Evolutionary conservation across 306 rosid species (phyloP).

Genomic region (Lithocarpus polystachyus): DNA sequence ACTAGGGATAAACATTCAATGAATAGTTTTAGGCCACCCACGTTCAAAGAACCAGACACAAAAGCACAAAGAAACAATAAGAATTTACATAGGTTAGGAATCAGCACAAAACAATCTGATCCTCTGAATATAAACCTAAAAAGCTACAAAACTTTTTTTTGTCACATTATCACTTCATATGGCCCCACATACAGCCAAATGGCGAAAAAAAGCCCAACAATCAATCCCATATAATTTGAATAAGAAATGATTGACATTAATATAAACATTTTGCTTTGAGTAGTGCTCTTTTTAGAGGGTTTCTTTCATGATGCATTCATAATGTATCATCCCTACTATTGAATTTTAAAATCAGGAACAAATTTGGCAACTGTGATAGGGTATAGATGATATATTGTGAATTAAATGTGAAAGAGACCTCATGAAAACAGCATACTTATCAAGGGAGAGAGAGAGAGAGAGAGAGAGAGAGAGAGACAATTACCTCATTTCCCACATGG

Average conservation of each 20-base stretch:
- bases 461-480: slow-evolving; percentile 7
- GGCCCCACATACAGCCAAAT: slow-evolving; percentile 4
- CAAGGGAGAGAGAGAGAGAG: slow-evolving; percentile 2
- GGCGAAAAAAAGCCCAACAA: not conserved
- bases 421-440: not conserved
- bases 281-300: not conserved
- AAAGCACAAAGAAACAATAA: not conserved
- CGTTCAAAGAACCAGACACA: not conserved
- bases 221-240: not conserved
- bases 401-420: not conserved
- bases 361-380: not conserved
- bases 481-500: slow-evolving; percentile 89
- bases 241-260: slow-evolving; percentile 1
- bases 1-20: not conserved
- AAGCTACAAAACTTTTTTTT: not conserved
- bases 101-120: not conserved
- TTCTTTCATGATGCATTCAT: not conserved
- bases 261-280: not conserved
- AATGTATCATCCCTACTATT: not conserved
- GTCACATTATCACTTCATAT: not conserved
- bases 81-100: not conserved
- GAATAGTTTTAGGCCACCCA: not conserved
- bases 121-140: not conserved
- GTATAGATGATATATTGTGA: not conserved
- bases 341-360: not conserved